Evolutionary conservation across 2,329 filamentous ascomycete genomes (phyloP).

Genomic region (Fusarium odoratissimum): DNA sequence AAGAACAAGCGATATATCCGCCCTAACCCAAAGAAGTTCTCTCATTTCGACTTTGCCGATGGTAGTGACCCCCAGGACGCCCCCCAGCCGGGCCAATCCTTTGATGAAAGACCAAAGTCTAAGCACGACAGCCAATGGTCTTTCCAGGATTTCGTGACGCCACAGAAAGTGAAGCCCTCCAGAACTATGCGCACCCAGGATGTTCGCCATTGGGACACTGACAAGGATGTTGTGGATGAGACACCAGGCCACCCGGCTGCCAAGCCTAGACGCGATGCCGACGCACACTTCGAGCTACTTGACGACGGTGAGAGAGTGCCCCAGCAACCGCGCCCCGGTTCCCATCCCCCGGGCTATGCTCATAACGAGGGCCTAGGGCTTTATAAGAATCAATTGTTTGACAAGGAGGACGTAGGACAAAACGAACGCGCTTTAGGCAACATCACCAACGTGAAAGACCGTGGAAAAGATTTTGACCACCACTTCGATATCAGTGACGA

Average conservation of each 20-base stretch:
- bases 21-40: slow-evolving; percentile 81
- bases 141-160: slow-evolving; percentile 89
- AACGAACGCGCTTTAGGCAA: slow-evolving; percentile 66
- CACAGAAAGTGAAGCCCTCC: slow-evolving; percentile 74
- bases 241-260: slow-evolving; percentile 69
- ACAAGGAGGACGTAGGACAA: slow-evolving; percentile 62
- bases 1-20: slow-evolving; percentile 63
- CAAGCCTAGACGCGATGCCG: slow-evolving; percentile 81
- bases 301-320: slow-evolving; percentile 75
- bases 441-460: slow-evolving; percentile 78
- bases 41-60: slow-evolving; percentile 86
- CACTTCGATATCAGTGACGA: slow-evolving; percentile 83
- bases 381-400: slow-evolving; percentile 82
- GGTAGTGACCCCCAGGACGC: slow-evolving; percentile 65
- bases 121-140: slow-evolving; percentile 84
- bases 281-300: slow-evolving; percentile 84
- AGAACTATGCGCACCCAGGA: slow-evolving; percentile 74
- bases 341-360: slow-evolving; percentile 63
- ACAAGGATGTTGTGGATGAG: slow-evolving; percentile 64
- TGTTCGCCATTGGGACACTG: slow-evolving; percentile 82
- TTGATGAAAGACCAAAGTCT: slow-evolving; percentile 60
- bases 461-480: slow-evolving; percentile 79
- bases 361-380: slow-evolving; percentile 75
- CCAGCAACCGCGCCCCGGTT: slow-evolving; percentile 58
- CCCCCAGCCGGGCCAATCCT: slow-evolving; percentile 55